Base-by-base conservation (phyloP, 2,329 filamentous ascomycete genomes). In the Plectosphaerella cucumerina region DNA sequence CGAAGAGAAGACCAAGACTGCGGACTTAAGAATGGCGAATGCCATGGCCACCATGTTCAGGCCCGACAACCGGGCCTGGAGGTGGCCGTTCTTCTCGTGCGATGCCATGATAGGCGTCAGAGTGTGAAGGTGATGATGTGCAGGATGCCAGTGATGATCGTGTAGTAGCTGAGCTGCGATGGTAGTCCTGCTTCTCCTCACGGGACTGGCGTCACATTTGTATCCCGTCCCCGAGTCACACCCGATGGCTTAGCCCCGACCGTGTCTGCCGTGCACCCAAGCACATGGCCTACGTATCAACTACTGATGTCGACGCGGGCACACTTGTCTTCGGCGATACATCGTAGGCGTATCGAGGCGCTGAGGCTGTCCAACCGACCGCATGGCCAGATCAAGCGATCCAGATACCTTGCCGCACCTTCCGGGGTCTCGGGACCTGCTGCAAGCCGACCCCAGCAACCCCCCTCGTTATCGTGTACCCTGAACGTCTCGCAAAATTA, bases 11-110 rank as follows among this genome's bases (percentile, higher is more conserved):
- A 10, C 43, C 17, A 14, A 6, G 26, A 11, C 3, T 21, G 54
- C 62, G 59, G 52, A 69, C 71, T 73, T 73, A 9, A 73, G 60
- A 44, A 74, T 73, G 15, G 70, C 70, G 54, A 74, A 73, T 5
- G 69, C 67, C 65, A 73, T 65, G 17, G 69, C 70, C 14, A 73
- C 64, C 70, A 72, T 74, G 2, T 67, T 73, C 22, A 71, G 49
- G 51, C 65, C 67, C n/a, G 65, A 70, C 5, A 73, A 54, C 3
- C 69, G 65, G 31, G 65, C 68, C 53, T 65, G 60, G 44, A 72
- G 58, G 18, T 64, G 66, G 23, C 69, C 69, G 26, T 52, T 26
- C 21, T 52, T 22, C 12, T 18, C 45, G 5, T 39, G 20, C 2
- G 21, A 22, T n/a, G 26, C 20, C 45, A 47, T 47, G 8, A 8